Evolutionary conservation across 805 yeast species (phyloP), one percentile per base, ranked within the genome.

Genomic region (Candida germanica): DNA sequence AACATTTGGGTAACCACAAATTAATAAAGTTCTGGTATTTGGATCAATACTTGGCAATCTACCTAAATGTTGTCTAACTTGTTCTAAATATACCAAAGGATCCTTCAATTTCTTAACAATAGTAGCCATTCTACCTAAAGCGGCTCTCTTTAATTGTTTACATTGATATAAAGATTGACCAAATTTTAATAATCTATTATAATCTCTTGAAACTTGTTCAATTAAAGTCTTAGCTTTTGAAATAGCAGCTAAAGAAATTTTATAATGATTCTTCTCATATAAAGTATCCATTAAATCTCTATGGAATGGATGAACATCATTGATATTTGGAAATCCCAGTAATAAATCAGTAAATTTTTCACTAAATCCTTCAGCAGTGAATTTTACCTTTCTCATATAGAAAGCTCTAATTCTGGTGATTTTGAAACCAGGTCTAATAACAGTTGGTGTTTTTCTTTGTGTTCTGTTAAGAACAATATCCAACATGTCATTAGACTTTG

Each of bases 91-190:
- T 32, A 79, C 76, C 42, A 93, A 73, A 14, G 98, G 91, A 61
- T 93, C 98, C 68, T 91, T 93, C 58, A 93, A 76, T 51, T 94
- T 87, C 75, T 93, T 93, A 56, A 82, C 82, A 54, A 93, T 88
- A 23, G 99, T 93, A 38, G 98, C 99, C 99, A 93, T 93, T 69
- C 99, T 85, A 75, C 99, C 99, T 53, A 93, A 71, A 21, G 98
- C 99, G 50, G 99, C 99, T 58, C 97, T 79, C 66, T 93, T 93
- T 61, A 93, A 79, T 71, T 93, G 98, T 69, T 93, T 93, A 77
- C 99, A 93, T 73, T 94, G 99, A 69, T 88, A 93, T 46, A 93
- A 71, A 28, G 97, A 89, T 72, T 93, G 98, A 54, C 98, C 98
- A 57, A 89, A 93, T 70, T 93, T 93, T 58, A 93, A 74, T 52